Evolutionary conservation across 306 rosid genomes (phyloP).

Genomic region (Castanea mollissima): DNA sequence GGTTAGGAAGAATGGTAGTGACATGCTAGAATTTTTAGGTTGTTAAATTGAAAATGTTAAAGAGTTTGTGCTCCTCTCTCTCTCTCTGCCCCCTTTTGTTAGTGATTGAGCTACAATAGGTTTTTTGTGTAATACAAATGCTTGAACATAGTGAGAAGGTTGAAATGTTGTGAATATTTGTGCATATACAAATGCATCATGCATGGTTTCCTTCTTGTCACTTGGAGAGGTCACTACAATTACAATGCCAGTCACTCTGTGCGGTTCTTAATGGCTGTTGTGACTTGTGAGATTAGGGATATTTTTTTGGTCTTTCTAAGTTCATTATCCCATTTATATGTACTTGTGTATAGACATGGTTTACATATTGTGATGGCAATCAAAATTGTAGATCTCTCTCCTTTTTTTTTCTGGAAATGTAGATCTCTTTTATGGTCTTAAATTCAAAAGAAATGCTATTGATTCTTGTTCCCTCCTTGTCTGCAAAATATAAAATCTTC

Average conservation of each 20-base stretch:
- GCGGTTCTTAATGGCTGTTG: neutral
- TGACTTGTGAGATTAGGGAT: neutral
- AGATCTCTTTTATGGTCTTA: neutral
- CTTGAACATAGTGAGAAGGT: neutral
- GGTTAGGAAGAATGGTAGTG: slow-evolving; percentile 3
- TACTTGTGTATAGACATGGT: neutral
- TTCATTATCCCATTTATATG: neutral
- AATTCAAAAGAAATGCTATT: neutral
- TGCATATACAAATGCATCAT: neutral
- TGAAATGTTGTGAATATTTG: neutral
- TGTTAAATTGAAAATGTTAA: neutral
- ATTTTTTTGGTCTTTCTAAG: neutral
- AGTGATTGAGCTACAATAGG: too few species aligned
- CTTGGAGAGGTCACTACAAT: neutral
- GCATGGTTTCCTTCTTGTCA: neutral
- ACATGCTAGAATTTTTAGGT: slow-evolving; percentile 2
- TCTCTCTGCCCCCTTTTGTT: too few species aligned
- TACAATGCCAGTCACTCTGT: too few species aligned
- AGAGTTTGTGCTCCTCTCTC: neutral
- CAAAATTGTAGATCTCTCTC: neutral
- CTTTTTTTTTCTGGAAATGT: neutral
- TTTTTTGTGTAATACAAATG: neutral
- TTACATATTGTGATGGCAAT: neutral
- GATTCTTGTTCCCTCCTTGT: neutral
- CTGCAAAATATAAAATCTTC: neutral